Conservation (phyloP, 1,284 basidiomycete species). For the Fomes fomentarius region DNA sequence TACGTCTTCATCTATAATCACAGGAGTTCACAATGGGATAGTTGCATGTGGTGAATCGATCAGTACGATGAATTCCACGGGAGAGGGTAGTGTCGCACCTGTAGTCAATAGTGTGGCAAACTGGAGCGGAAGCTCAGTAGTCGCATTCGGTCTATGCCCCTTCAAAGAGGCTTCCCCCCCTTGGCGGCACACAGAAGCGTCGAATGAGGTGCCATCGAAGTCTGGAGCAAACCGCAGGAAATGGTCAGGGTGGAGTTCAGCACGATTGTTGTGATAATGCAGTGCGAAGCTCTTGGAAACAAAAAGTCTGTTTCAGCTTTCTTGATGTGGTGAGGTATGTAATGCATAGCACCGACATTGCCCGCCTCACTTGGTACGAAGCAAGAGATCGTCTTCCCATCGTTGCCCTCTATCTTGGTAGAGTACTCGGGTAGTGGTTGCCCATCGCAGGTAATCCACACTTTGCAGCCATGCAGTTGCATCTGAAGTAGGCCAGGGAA, state of each 20-base stretch:
- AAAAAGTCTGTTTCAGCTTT: constrained; percentile 2
- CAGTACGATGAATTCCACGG: too few relatives aligned
- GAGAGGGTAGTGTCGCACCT: too few relatives aligned
- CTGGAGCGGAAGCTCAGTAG: constrained; percentile 6
- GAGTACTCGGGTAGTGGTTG: constrained; percentile 7
- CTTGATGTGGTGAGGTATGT: too few relatives aligned
- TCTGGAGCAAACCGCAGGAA: too few relatives aligned
- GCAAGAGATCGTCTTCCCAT: constrained; percentile 13
- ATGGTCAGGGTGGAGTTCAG: too few relatives aligned
- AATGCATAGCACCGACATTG: constrained; percentile 12
- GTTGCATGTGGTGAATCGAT: too few relatives aligned
- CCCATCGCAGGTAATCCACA: constrained; percentile 11
- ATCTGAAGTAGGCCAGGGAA: neutral
- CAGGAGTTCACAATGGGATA: too few relatives aligned
- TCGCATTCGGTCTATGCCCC: neutral
- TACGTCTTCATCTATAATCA: too few relatives aligned
- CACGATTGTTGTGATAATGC: too few relatives aligned
- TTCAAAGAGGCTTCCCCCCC: neutral
- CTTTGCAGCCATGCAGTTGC: constrained; percentile 3
- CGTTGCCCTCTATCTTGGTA: neutral
- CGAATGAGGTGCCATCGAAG: too few relatives aligned
- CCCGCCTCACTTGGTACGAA: constrained; percentile 21
- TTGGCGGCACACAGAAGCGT: neutral
- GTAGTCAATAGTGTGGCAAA: constrained; percentile 7
- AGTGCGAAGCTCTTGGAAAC: too few relatives aligned